Evolutionary conservation across 2,329 filamentous ascomycete genomes (phyloP).

Genomic region (Nemania serpens): DNA sequence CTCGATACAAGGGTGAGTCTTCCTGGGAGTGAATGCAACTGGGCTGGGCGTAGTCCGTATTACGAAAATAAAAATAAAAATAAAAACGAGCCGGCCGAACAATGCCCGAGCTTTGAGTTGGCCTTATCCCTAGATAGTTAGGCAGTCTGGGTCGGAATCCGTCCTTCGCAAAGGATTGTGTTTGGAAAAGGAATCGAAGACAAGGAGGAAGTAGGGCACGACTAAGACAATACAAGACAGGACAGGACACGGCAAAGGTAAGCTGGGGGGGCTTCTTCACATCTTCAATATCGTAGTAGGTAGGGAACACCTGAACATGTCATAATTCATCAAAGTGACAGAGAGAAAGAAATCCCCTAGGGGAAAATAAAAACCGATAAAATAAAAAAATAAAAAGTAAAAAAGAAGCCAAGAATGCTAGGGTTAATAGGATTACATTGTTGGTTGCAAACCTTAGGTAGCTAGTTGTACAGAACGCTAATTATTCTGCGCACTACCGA

Average conservation of each 20-base stretch:
- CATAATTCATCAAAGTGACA: conserved; percentile 16
- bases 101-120: conserved; percentile 3
- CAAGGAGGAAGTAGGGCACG: background rate
- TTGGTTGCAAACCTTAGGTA: conserved; percentile 3
- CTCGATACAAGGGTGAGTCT: background rate
- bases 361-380: too few relatives aligned
- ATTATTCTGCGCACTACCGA: background rate
- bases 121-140: conserved; percentile 1
- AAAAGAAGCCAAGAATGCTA: conserved; percentile 20
- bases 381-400: too few relatives aligned
- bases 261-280: conserved; percentile 16
- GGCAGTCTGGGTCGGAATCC: background rate
- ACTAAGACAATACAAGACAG: background rate
- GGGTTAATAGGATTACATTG: conserved; percentile 4
- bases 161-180: background rate
- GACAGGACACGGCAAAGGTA: background rate
- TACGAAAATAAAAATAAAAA: background rate
- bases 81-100: background rate
- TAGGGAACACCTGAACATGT: conserved; percentile 22
- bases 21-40: background rate
- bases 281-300: conserved; percentile 15
- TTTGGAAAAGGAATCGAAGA: background rate
- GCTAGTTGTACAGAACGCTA: conserved; percentile 11
- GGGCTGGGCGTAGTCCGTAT: background rate
- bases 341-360: background rate